Evolutionary conservation across 805 yeast genomes (phyloP).

Genomic region (Sungouiella thailandica): DNA sequence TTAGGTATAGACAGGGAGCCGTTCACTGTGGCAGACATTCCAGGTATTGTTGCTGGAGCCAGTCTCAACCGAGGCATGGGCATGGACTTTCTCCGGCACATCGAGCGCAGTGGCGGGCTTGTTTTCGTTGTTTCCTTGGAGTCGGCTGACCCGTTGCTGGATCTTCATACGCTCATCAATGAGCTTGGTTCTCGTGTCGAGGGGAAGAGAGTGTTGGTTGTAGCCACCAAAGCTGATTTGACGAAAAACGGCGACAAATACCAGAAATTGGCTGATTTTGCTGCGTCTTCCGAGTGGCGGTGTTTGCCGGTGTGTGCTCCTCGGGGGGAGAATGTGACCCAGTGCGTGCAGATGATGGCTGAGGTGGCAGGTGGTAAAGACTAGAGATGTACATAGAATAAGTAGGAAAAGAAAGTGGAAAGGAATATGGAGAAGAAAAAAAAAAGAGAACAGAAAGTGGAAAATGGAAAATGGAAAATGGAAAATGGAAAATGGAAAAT

Average conservation of each 20-base stretch:
- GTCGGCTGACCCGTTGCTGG: conserved; percentile 57
- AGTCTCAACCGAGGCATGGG: conserved; percentile 87
- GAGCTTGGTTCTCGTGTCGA: conserved; percentile 66
- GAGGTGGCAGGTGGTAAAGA: conserved; percentile 26
- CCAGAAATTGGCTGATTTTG: conserved; percentile 37
- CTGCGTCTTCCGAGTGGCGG: conserved; percentile 52
- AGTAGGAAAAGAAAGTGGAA: too few relatives aligned
- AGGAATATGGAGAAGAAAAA: too few relatives aligned
- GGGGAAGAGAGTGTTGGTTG: conserved; percentile 64
- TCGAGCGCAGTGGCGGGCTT: conserved; percentile 86
- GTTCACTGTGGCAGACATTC: conserved; percentile 95
- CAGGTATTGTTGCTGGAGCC: conserved; percentile 92
- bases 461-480: too few relatives aligned
- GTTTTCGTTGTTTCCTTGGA: conserved; percentile 84
- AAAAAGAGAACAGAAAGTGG: too few relatives aligned
- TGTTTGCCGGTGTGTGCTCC: conserved; percentile 82
- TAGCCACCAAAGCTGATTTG: conserved; percentile 93
- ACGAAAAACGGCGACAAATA: conserved; percentile 49
- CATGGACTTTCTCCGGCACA: conserved; percentile 82
- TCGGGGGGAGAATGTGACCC: conserved; percentile 65
- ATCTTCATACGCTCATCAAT: conserved; percentile 53
- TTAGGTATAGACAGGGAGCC: conserved; percentile 58
- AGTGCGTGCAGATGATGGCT: conserved; percentile 68
- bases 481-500: too few relatives aligned
- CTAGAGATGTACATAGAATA: neutral